Percentiles rank a stretch among this genome's conserved stretches.
Conservation (phyloP, 495 filamentous ascomycete genomes). For the Darksidea phi region DNA sequence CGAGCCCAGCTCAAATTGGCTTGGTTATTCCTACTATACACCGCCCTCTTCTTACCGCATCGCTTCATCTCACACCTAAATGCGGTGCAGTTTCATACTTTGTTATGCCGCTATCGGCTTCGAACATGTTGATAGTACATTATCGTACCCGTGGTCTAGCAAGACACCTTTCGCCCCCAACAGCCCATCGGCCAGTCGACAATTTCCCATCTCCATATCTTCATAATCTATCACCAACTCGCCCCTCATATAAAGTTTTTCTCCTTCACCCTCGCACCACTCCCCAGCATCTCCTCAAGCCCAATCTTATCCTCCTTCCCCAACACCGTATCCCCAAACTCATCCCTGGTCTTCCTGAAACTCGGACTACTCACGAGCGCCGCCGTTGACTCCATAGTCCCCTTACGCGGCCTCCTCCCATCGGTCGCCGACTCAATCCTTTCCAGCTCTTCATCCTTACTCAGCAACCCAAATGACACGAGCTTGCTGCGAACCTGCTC, state of each 20-base stretch:
- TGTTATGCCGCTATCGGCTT: too few species aligned
- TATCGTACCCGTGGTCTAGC: too few species aligned
- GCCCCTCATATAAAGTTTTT: neutral
- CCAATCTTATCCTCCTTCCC: neutral
- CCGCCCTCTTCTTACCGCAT: too few species aligned
- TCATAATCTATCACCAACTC: neutral
- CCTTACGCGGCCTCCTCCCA: neutral
- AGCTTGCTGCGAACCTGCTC: slow-evolving; percentile 3
- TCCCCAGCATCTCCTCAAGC: neutral
- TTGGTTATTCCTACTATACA: too few species aligned
- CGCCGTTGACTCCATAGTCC: neutral
- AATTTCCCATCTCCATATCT: too few species aligned
- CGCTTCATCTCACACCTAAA: too few species aligned
- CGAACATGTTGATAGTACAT: too few species aligned
- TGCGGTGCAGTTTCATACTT: too few species aligned
- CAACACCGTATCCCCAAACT: slow-evolving; percentile 17
- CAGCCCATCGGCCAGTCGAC: too few species aligned
- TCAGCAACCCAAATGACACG: slow-evolving; percentile 22
- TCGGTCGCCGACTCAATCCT: neutral
- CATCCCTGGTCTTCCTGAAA: slow-evolving; percentile 15
- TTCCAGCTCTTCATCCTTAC: neutral
- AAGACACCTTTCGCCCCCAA: too few species aligned
- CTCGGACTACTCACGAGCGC: neutral
- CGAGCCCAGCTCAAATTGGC: too few species aligned
- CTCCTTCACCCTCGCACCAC: neutral